A percentile compares a stretch with the other conserved stretches of the same genome.
phyloP scores from a whole-genome alignment of 2,329 filamentous ascomycete species.

The Dactylonectria estremocensis region DNA sequence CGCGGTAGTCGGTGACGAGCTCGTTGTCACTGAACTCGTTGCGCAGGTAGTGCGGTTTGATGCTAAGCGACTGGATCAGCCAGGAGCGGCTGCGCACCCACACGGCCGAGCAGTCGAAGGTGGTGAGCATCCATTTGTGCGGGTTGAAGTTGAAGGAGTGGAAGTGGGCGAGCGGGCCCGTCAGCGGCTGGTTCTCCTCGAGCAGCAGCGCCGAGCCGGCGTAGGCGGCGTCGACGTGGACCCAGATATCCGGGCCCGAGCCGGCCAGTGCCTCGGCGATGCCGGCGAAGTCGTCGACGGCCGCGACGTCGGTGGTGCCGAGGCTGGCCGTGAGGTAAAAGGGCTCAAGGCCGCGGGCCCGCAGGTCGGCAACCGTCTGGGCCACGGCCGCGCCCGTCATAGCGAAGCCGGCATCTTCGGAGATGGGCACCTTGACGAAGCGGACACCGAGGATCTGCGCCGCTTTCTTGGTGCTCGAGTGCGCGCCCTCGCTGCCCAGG shows the following conservation, averaged over 20 bases:
- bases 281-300: conserved; percentile 84
- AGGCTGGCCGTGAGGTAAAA: conserved; percentile 90
- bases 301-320: conserved; percentile 91
- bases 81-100: conserved; percentile 83
- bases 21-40: conserved; percentile 87
- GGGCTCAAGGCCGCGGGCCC: conserved; percentile 80
- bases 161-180: conserved; percentile 74
- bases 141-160: conserved; percentile 96
- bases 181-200: conserved; percentile 83
- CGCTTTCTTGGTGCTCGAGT: conserved; percentile 90
- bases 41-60: conserved; percentile 84
- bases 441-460: conserved; percentile 89
- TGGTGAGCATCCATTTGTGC: conserved; percentile 97
- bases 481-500: conserved; percentile 83
- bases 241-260: conserved; percentile 77
- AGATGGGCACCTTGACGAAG: conserved; percentile 78
- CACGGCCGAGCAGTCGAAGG: conserved; percentile 88
- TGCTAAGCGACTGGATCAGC: conserved; percentile 84
- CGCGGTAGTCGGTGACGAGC: conserved; percentile 92
- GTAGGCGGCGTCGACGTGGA: conserved; percentile 95
- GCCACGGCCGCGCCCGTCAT: conserved; percentile 78
- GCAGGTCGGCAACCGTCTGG: conserved; percentile 74
- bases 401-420: conserved; percentile 75
- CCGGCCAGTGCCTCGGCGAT: conserved; percentile 68
- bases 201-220: conserved; percentile 88